Base-by-base conservation (phyloP, 805 yeast species). In the Suhomyces tanzawaensis region DNA sequence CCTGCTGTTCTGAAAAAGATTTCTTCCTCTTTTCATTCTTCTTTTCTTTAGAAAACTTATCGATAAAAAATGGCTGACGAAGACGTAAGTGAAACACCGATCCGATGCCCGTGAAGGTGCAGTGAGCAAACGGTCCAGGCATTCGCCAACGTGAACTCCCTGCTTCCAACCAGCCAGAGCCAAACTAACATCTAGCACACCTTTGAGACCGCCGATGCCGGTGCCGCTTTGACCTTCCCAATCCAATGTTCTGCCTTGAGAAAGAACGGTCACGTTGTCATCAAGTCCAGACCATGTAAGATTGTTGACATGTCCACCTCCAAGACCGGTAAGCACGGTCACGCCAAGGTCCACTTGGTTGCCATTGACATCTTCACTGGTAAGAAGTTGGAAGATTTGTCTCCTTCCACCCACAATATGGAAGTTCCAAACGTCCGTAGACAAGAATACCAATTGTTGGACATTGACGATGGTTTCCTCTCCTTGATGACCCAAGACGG, bases 301-400 rank as follows among this genome's bases (percentile, higher is more conserved):
- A 93, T 93, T 74, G 95, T 93, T 63, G 99, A 93, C 73, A 93
- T 93, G 99, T 93, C 99, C 50, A 93, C 99, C 67, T 93, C 99
- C 66, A 93, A 93, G 85, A 93, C 99, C 61, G 99, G 99, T 78
- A 93, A 93, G 97, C 99, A 93, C 85, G 99, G 99, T 79, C 99
- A 93, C 93, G 99, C 99, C 72, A 93, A 93, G 83, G 99, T 93
- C 74, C 98, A 93, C 77, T 82, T 93, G 77, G 98, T 93, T 57
- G 98, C 98, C 69, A 82, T 86, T 62, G 99, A 93, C 73, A 91
- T 93, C 72, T 93, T 93, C 91, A 93, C 99, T 63, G 85, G 87
- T 74, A 93, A 93, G 90, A 93, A 93, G 81, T 83, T 90, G 74
- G 99, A 93, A 83, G 99, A 93, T 77, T 85, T 93, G 72, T 93